Conservation (phyloP, 805 yeast genomes). For the Lipomyces lipofer region DNA sequence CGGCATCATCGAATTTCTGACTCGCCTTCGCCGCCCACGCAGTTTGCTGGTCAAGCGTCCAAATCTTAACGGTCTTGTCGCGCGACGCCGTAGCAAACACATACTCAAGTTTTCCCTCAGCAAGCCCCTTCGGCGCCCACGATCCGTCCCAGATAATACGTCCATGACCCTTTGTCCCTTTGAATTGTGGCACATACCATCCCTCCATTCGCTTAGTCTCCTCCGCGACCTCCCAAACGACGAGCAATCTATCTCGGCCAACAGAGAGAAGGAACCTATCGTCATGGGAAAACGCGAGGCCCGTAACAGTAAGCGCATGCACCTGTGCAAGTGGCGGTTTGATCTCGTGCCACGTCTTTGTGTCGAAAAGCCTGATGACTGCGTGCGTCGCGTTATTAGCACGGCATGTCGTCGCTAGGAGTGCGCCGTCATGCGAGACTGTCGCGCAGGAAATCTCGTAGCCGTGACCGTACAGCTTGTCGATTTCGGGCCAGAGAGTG, state of each 20-base stretch:
- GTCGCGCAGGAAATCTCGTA: slow-evolving; percentile 85
- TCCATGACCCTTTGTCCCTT: slow-evolving; percentile 74
- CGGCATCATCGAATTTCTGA: slow-evolving; percentile 22
- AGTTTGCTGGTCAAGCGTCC: slow-evolving; percentile 48
- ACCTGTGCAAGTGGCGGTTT: slow-evolving; percentile 54
- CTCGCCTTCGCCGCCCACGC: slow-evolving; percentile 43
- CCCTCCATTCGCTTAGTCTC: slow-evolving; percentile 36
- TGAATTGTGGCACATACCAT: slow-evolving; percentile 43
- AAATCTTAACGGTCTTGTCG: slow-evolving; percentile 74
- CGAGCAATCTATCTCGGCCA: slow-evolving; percentile 84
- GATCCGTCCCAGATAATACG: slow-evolving; percentile 95
- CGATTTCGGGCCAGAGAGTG: slow-evolving; percentile 92
- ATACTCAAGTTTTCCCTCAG: neutral
- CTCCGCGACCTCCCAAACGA: slow-evolving; percentile 60
- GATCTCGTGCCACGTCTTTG: slow-evolving; percentile 60
- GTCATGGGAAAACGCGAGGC: slow-evolving; percentile 72
- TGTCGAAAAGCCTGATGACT: slow-evolving; percentile 72
- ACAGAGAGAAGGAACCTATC: slow-evolving; percentile 61
- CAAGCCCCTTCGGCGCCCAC: slow-evolving; percentile 59
- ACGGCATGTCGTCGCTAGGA: slow-evolving; percentile 87
- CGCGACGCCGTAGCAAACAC: slow-evolving; percentile 55
- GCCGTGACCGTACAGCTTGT: slow-evolving; percentile 96
- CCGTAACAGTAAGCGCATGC: slow-evolving; percentile 83
- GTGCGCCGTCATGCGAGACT: slow-evolving; percentile 57
- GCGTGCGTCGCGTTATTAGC: slow-evolving; percentile 86